A percentile compares a stretch with the other conserved stretches of the same genome.
phyloP scores from a whole-genome alignment of 257 asterid genomes.

The Nicotiana sylvestris region DNA sequence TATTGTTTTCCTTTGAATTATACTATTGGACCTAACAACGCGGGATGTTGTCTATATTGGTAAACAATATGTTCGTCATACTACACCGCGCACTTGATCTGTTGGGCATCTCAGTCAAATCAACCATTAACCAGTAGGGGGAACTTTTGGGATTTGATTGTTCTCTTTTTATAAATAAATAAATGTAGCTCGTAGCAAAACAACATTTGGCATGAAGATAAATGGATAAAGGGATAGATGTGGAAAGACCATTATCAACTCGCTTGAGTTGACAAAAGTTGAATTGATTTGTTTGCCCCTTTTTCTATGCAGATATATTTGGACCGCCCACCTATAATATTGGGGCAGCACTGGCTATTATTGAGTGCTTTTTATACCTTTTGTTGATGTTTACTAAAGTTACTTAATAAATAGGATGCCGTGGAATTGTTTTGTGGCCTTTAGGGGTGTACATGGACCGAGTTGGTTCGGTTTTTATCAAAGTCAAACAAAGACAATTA shows the following conservation, averaged over 20 bases:
- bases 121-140: not conserved
- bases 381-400: not conserved
- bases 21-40: conserved; percentile 4
- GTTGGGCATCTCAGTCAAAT: not conserved
- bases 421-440: no score
- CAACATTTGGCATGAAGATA: not conserved
- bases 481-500: no score
- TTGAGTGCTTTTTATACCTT: not conserved
- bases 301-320: not conserved
- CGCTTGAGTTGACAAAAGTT: not conserved
- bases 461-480: no score
- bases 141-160: not conserved
- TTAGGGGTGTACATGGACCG: no score
- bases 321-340: not conserved
- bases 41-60: not conserved
- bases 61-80: not conserved
- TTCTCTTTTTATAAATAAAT: not conserved
- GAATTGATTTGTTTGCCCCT: not conserved
- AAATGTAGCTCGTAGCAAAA: not conserved
- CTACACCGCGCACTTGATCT: not conserved
- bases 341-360: not conserved
- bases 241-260: not conserved
- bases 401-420: no score
- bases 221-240: not conserved
- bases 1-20: not conserved